These are phyloP conservation scores for Asterionellopsis glacialis DNA, from an alignment of 108 stramenopile genomes.

Conservation along the genomic window DNA sequence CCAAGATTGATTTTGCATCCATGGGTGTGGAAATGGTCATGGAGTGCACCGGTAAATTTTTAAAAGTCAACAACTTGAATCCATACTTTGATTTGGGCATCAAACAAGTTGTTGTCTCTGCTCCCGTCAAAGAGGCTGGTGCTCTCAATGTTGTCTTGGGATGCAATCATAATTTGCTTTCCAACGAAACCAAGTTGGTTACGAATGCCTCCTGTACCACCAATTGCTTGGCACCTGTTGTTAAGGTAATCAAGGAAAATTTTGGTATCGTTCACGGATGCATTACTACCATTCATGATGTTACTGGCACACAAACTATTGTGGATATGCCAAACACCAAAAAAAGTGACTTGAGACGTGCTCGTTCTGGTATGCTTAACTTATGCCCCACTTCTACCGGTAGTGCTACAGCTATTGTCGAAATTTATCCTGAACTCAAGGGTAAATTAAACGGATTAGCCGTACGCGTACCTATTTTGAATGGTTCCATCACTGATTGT, in stretches of 20 bases:
- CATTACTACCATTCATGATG: conserved; percentile 94
- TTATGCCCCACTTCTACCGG: conserved; percentile 92
- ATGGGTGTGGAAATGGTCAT: conserved; percentile 84
- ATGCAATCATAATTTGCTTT: conserved; percentile 80
- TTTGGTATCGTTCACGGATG: conserved; percentile 91
- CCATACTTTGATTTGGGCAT: conserved; percentile 81
- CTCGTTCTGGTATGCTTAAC: conserved; percentile 90
- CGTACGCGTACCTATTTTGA: conserved; percentile 87
- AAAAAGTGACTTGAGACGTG: conserved; percentile 86
- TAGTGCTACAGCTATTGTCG: conserved; percentile 89
- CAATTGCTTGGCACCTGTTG: conserved; percentile 93
- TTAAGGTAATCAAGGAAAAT: conserved; percentile 88
- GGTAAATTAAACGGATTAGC: conserved; percentile 94
- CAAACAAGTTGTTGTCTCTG: conserved; percentile 90
- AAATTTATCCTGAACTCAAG: conserved; percentile 93
- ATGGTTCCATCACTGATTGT: conserved; percentile 86
- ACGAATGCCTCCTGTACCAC: conserved; percentile 96
- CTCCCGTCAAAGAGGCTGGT: conserved; percentile 91
- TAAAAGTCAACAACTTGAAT: conserved; percentile 60
- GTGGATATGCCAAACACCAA: conserved; percentile 93
- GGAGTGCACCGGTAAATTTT: conserved; percentile 91
- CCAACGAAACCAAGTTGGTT: conserved; percentile 66
- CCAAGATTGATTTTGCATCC: conserved; percentile 66
- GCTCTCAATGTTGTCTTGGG: conserved; percentile 92
- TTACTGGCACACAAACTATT: conserved; percentile 86